Conservation (phyloP, 2,329 filamentous ascomycete species). For the Diaporthe destruens region DNA sequence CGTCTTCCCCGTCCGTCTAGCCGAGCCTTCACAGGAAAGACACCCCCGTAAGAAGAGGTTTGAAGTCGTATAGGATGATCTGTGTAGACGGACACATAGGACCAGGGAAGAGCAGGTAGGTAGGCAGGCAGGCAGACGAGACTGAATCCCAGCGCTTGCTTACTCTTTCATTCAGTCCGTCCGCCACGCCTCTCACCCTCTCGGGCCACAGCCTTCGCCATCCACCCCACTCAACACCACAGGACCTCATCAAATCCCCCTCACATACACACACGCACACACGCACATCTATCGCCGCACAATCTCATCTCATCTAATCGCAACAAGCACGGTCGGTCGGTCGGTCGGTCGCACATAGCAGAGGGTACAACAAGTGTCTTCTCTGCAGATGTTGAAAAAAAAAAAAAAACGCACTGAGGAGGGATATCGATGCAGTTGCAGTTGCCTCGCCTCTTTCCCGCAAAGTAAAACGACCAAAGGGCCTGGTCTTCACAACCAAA, state of each 20-base stretch:
- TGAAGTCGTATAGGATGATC: background rate
- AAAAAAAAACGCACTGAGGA: constrained; percentile 12
- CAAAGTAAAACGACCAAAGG: no score
- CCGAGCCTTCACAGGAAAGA: no score
- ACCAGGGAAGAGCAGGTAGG: background rate
- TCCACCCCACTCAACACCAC: no score
- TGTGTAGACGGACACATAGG: background rate
- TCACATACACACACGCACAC: background rate
- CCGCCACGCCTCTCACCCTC: background rate
- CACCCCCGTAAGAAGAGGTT: no score
- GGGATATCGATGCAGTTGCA: constrained; percentile 34
- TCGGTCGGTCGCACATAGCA: background rate
- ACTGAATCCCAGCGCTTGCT: background rate
- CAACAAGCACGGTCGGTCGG: background rate
- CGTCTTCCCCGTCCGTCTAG: no score
- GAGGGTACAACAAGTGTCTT: background rate
- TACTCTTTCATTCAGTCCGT: background rate
- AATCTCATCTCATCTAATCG: background rate
- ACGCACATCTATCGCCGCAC: background rate
- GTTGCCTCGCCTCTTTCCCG: background rate
- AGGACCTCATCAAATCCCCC: no score
- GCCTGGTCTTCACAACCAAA: no score
- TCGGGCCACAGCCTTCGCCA: background rate
- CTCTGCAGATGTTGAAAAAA: background rate
- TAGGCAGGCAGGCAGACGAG: background rate